Percentiles rank a stretch among this genome's conserved stretches.
phyloP scores from a whole-genome alignment of 345 rosid species.

The Eutrema japonicum region DNA sequence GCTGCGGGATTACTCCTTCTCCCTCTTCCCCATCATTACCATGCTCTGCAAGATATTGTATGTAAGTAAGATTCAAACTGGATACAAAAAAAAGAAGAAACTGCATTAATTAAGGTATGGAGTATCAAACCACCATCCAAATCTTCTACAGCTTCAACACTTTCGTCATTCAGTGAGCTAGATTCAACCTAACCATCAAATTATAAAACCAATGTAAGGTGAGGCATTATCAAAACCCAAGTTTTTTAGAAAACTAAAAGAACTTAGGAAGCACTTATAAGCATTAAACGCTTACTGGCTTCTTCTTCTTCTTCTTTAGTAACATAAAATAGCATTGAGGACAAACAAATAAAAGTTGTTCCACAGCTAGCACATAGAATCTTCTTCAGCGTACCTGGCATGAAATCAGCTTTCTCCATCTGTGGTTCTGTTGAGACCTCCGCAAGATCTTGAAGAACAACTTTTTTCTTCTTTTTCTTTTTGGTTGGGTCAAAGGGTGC shows the following conservation, averaged over 20 bases:
- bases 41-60: conserved; percentile 46
- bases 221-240: background rate
- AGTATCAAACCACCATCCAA: conserved; percentile 53
- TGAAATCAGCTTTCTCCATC: conserved; percentile 63
- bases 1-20: conserved; percentile 31
- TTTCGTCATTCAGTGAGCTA: conserved; percentile 59
- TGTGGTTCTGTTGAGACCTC: conserved; percentile 47
- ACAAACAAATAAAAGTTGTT: background rate
- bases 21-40: conserved; percentile 53
- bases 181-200: conserved; percentile 58
- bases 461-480: conserved; percentile 89
- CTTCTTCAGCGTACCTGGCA: conserved; percentile 48
- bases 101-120: no score
- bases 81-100: background rate
- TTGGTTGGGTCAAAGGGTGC: conserved; percentile 83
- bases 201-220: conserved; percentile 13
- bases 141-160: conserved; percentile 55
- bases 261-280: background rate
- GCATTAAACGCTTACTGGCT: conserved; percentile 54
- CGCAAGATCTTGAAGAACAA: conserved; percentile 52
- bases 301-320: conserved; percentile 48
- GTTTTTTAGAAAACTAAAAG: background rate
- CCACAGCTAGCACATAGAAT: background rate
- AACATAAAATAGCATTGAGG: background rate
- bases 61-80: conserved; percentile 7